Evolutionary conservation across 345 rosid species (phyloP), one percentile per base, ranked within the genome.

Genomic region (Citrus maxima): DNA sequence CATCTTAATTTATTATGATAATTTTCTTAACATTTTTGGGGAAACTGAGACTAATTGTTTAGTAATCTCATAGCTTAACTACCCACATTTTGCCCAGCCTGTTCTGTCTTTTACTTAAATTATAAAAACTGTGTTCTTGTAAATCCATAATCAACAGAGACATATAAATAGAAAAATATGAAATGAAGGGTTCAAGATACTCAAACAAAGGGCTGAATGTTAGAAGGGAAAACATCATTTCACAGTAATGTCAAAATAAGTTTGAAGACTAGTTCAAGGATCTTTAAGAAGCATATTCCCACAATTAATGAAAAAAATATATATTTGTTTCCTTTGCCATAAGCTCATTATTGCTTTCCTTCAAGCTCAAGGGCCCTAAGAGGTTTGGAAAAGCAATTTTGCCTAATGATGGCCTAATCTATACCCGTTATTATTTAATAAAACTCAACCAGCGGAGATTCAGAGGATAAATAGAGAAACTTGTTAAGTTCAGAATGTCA

Each of bases 401-500:
- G 58, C 32, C 25, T 42, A 70, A 73, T 79, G 80, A 85, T 80
- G 80, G 78, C 74, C 77, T 73, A 76, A 83, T 80, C 79, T 80
- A 69, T 10, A 32, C 60, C 66, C 18, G 25, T 56, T 30, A 67
- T 42, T 28, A 67, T 42, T 28, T 58, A 70, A 30, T 40, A 70
- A 51, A 10, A 54, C 28, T 9, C 18, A 61, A 32, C n/a, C 32
- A 74, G 10, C 35, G 34, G 21, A 19, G 18, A 16, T 34, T 25
- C 51, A 35, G n/a, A 46, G 51, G 16, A 46, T 46, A 46, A 46
- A 46, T 3, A 3, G 18, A 46, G 51, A 46, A 12, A 46, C 51
- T 46, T 46, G 51, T 12, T 7, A 71, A 22, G 40, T 42, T 55
- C 40, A 61, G 30, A 27, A 42, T 42, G 70, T 82, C 79, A 59